These are phyloP conservation scores for Mallotus japonicus DNA, from an alignment of 441 rosid genomes.

Conservation along the genomic window DNA sequence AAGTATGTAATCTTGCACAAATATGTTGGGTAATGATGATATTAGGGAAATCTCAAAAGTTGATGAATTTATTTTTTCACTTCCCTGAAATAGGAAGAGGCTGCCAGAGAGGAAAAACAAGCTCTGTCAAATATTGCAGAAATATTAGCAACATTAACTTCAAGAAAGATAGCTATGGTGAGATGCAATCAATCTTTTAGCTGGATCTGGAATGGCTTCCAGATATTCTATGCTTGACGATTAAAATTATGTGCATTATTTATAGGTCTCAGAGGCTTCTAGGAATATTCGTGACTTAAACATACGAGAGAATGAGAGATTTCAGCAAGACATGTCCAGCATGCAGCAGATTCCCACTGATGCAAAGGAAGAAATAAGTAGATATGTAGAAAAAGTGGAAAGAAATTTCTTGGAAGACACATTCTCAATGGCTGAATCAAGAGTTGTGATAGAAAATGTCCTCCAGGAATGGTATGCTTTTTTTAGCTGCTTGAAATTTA, in stretches of 20 bases:
- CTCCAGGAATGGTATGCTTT: constrained; percentile 60
- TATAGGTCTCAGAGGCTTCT: constrained; percentile 66
- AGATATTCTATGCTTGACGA: constrained; percentile 14
- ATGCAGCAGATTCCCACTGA: constrained; percentile 58
- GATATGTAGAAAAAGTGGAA: constrained; percentile 44
- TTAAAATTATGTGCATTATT: constrained; percentile 9
- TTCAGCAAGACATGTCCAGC: constrained; percentile 53
- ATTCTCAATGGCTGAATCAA: constrained; percentile 58
- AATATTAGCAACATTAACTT: constrained; percentile 61
- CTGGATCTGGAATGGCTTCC: background rate
- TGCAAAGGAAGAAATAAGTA: constrained; percentile 46
- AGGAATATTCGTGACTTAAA: constrained; percentile 40
- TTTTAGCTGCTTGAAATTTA: background rate
- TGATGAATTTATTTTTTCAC: constrained; percentile 1
- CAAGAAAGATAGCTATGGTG: constrained; percentile 66
- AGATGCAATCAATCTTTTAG: constrained; percentile 15
- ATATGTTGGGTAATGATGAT: background rate
- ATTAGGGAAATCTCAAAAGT: constrained; percentile 1
- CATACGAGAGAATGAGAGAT: constrained; percentile 44
- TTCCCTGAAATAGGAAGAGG: constrained; percentile 63
- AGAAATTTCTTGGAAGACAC: constrained; percentile 54
- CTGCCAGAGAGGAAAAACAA: constrained; percentile 67
- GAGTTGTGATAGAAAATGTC: constrained; percentile 45
- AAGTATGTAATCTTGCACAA: constrained; percentile 37
- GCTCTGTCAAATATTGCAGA: constrained; percentile 60